Conservation (phyloP, 2,329 filamentous ascomycete species). For the Trichoderma sp. region DNA sequence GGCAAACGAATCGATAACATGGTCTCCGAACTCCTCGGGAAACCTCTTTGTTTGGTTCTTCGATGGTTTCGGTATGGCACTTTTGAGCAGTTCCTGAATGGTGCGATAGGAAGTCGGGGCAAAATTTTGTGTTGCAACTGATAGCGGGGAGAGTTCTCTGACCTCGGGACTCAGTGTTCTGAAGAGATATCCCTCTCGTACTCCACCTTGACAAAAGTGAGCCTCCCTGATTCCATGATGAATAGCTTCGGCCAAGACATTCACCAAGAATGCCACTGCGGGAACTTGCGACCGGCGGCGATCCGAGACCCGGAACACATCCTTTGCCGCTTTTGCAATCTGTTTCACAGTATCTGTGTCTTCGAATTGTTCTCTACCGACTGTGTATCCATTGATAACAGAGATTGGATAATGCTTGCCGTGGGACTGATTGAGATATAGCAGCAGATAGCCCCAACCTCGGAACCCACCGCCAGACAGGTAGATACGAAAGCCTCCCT, state of each 20-base stretch:
- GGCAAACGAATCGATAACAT: constrained; percentile 53
- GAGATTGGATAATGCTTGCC: constrained; percentile 65
- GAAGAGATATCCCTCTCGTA: constrained; percentile 66
- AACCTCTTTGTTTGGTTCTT: constrained; percentile 27
- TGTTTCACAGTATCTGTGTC: constrained; percentile 40
- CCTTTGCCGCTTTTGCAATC: constrained; percentile 34
- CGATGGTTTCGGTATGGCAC: constrained; percentile 42
- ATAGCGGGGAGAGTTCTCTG: constrained; percentile 54
- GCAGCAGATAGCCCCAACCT: constrained; percentile 67
- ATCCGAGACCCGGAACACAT: constrained; percentile 61
- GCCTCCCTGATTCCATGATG: constrained; percentile 58
- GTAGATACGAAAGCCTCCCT: constrained; percentile 58
- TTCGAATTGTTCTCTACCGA: constrained; percentile 47
- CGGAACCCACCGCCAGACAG: constrained; percentile 69
- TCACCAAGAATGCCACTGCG: constrained; percentile 64
- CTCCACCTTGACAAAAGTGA: constrained; percentile 69
- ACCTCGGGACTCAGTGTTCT: constrained; percentile 45
- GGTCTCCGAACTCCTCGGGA: constrained; percentile 41
- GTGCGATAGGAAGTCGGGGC: constrained; percentile 45
- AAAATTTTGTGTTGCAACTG: constrained; percentile 56
- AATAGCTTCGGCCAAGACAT: constrained; percentile 58
- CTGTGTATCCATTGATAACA: constrained; percentile 68
- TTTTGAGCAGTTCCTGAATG: constrained; percentile 47
- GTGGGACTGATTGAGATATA: constrained; percentile 54
- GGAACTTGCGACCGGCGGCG: constrained; percentile 64